phyloP scores from a whole-genome alignment of 805 yeast genomes.

The Barnettozyma sucrosica region DNA sequence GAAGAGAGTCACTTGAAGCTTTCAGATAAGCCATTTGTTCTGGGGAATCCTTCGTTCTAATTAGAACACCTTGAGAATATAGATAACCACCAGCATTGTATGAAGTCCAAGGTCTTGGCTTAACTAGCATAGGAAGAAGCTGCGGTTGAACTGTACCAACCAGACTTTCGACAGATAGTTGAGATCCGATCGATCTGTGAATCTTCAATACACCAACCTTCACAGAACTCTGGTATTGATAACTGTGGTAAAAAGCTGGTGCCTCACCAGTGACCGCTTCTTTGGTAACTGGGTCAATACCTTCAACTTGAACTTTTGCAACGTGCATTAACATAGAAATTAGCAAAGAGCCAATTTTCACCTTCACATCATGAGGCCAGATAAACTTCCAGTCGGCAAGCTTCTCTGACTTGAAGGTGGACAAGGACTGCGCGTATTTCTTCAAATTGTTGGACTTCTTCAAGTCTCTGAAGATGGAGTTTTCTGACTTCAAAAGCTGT shows the following conservation, averaged over 20 bases:
- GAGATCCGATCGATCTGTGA: conserved; percentile 62
- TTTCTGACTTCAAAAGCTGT: conserved; percentile 51
- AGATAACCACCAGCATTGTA: conserved; percentile 83
- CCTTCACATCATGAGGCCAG: conserved; percentile 54
- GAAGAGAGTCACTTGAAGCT: conserved; percentile 72
- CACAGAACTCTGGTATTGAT: conserved; percentile 73
- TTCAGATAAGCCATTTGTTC: conserved; percentile 86
- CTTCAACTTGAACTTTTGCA: conserved; percentile 76
- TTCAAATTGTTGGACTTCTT: conserved; percentile 29
- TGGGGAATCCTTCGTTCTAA: conserved; percentile 78
- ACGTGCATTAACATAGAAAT: conserved; percentile 71
- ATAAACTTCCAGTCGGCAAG: conserved; percentile 32
- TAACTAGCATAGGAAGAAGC: conserved; percentile 83
- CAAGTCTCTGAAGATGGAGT: conserved; percentile 47
- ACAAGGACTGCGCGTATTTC: conserved; percentile 22
- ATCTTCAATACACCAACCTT: conserved; percentile 76
- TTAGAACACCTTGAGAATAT: conserved; percentile 53
- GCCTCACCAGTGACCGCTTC: conserved; percentile 61
- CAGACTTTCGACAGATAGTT: conserved; percentile 59
- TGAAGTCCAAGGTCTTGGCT: conserved; percentile 84
- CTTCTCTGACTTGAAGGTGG: conserved; percentile 32
- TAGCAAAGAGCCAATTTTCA: conserved; percentile 78
- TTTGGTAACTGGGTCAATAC: conserved; percentile 75
- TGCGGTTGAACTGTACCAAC: conserved; percentile 76
- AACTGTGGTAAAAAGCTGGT: conserved; percentile 88